A percentile compares a stretch with the other conserved stretches of the same genome.
Conservation (phyloP, 78 protist genomes). For the Dictyostelium brefeldianum region DNA sequence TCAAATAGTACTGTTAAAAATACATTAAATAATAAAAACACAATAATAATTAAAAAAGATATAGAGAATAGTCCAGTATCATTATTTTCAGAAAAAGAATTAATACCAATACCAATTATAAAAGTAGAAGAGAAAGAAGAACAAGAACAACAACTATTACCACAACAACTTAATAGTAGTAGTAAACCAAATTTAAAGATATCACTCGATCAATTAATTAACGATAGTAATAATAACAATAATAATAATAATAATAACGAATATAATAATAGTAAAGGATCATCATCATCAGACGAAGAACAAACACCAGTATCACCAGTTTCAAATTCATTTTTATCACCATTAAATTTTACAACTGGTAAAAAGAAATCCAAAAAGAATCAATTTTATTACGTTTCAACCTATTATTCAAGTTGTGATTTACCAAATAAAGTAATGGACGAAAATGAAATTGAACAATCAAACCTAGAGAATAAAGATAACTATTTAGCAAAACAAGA, state of each 20-base stretch:
- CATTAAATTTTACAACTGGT: slow-evolving; percentile 74
- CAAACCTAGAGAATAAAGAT: background rate
- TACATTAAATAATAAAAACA: background rate
- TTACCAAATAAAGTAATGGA: slow-evolving; percentile 24
- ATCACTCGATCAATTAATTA: background rate
- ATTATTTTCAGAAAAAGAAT: background rate
- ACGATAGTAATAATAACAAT: background rate
- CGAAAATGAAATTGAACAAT: slow-evolving; percentile 7
- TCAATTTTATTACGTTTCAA: slow-evolving; percentile 51
- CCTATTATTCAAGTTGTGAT: slow-evolving; percentile 68
- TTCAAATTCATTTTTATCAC: slow-evolving; percentile 52
- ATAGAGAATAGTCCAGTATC: background rate
- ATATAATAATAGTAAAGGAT: background rate
- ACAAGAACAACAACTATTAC: background rate
- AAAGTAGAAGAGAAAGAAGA: background rate
- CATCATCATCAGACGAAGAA: slow-evolving; percentile 8
- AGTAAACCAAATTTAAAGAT: background rate
- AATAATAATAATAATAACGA: background rate
- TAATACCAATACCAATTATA: background rate
- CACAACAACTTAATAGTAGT: background rate
- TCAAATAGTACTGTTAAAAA: background rate
- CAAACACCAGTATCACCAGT: slow-evolving; percentile 9
- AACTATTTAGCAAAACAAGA: background rate
- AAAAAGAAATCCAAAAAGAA: slow-evolving; percentile 48
- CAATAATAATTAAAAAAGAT: background rate